phyloP scores from a whole-genome alignment of 306 rosid genomes.

The Morella rubra region DNA sequence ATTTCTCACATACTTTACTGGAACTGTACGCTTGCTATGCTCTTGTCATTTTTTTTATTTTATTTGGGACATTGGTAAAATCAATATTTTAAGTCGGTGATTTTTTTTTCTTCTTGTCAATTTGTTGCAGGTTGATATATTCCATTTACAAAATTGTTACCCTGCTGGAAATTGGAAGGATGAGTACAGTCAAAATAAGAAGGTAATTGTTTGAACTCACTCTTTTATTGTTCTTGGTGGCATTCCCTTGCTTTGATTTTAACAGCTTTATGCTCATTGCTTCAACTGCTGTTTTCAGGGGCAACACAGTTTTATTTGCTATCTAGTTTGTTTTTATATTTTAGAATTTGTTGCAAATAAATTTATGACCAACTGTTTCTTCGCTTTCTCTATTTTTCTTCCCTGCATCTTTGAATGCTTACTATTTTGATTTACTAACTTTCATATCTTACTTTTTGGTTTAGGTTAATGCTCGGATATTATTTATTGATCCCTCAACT shows the following conservation, averaged over 20 bases:
- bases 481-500: slow-evolving; percentile 85
- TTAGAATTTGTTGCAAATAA: neutral
- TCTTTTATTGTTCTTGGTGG: slow-evolving; percentile 22
- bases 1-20: slow-evolving; percentile 87
- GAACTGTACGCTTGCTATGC: slow-evolving; percentile 69
- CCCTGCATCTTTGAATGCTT: slow-evolving; percentile 1
- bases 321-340: no score
- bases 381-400: neutral
- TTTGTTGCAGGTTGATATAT: slow-evolving; percentile 71
- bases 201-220: slow-evolving; percentile 44
- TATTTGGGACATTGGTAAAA: slow-evolving; percentile 19
- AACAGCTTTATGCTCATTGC: neutral
- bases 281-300: neutral
- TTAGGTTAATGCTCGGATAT: slow-evolving; percentile 79
- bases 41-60: neutral
- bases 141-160: slow-evolving; percentile 70
- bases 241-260: slow-evolving; percentile 13
- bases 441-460: slow-evolving; percentile 26
- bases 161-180: slow-evolving; percentile 73
- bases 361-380: neutral
- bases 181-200: slow-evolving; percentile 61
- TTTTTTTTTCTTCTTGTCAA: neutral
- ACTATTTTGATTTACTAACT: slow-evolving; percentile 14
- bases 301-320: neutral
- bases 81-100: slow-evolving; percentile 20